Base-by-base conservation (phyloP, 2,329 filamentous ascomycete species). In the Paraphaeosphaeria sporulosa region DNA sequence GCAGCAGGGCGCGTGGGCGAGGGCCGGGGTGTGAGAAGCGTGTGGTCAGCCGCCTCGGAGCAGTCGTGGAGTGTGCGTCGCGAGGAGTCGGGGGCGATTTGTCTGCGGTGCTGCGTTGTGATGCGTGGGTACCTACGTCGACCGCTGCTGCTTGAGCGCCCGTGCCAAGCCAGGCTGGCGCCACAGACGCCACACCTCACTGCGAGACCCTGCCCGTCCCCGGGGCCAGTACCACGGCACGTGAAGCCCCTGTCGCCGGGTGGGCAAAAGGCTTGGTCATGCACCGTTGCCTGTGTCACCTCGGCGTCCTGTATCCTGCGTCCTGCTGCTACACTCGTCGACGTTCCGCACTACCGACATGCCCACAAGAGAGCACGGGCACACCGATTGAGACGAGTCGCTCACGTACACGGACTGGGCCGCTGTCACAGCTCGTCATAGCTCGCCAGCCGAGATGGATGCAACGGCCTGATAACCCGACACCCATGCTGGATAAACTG, bases 41-140 rank as follows among this genome's bases (percentile, higher is more conserved):
- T 21, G 7, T 36, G 1, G 42, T 55, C 40, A 56, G 54, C 46
- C 49, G 54, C n/a, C 27, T 40, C 44, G 54, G 54, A 32, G 54
- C 19, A 15, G 52, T 46, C 21, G n/a, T 23, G n/a, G 38, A 30
- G 19, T 13, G 52, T 46, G 19, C 30, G 42, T 54, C 15, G 43
- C 40, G 57, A 43, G 34, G 51, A 21, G 23, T 52, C 27, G 58
- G 23, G 42, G 51, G 51, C 34, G 42, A 34, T 47, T 43, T 30
- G 40, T 32, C 34, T 50, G 49, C 25, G 55, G 30, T 13, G 48
- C 21, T 36, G 43, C 27, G 17, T 48, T 15, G 32, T 46, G 25
- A 21, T 51, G 47, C 48, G 38, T 25, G 27, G 55, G 47, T 58
- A 46, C 36, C 30, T 58, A 38, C 50, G 46, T 38, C 13, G 55